Evolutionary conservation across 257 asterid species (phyloP), one percentile per base, ranked within the genome.

Genomic region (Paulownia fortunei): DNA sequence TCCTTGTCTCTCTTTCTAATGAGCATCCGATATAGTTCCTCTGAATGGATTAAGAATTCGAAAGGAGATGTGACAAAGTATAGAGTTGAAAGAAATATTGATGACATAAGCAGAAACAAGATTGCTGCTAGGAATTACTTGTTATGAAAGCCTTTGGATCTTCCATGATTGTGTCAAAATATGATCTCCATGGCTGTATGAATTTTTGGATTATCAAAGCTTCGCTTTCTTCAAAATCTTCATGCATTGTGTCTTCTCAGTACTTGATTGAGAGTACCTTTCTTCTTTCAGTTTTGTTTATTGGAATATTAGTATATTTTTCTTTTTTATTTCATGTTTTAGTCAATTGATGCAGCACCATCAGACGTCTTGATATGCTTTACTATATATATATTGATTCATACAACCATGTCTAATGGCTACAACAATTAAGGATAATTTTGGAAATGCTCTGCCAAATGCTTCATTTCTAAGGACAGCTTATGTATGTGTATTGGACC

Each of bases 261-360:
- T 47, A 44, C 19, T 60, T 77, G 65, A 18, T 60, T 32, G 26
- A 79, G 72, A 4, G 34, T 70, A 54, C 44, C 69, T 76, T 46
- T 13, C 41, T 24, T 0, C 34, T 47, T 23, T 52, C 61, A 58
- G 80, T 73, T 19, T 67, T 55, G 12, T 32, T 44, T 56, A 56
- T 34, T 8, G 32, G 54, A 41, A 32, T 68, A 12, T 56, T 78
- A 0, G 44, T 18, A 1, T 26, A 65, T 13, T 63, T 56, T 41
- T 44, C 44, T 23, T 67, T 69, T 41, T 16, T 18, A 5, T 37
- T 76, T 75, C 81, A 76, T 24, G 63, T 58, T 56, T 13, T 15
- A 58, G 74, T 74, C 70, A 52, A 56, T 76, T 16, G 26, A 27
- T 78, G 64, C 65, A 24, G 80, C 56, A 52, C 26, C 69, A 13